phyloP scores from a whole-genome alignment of 768 basidiomycete genomes.

The Neoboletus subvelutipes region DNA sequence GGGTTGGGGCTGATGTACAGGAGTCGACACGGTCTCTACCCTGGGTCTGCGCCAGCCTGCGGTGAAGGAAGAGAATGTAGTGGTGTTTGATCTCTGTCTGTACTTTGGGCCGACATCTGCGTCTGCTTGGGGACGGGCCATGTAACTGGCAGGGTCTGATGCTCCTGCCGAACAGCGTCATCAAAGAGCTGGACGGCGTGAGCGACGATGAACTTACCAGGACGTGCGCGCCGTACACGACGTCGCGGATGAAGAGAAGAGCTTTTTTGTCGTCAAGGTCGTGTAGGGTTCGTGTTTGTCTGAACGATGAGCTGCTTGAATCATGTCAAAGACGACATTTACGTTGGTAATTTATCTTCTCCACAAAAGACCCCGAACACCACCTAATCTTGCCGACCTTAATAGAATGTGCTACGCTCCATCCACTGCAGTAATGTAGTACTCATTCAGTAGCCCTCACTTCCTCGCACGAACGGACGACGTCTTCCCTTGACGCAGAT shows the following conservation, averaged over 20 bases:
- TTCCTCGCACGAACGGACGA: conserved; percentile 15
- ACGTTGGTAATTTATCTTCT: conserved; percentile 22
- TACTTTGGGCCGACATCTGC: conserved; percentile 30
- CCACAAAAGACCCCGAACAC: conserved; percentile 22
- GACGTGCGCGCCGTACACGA: conserved; percentile 4
- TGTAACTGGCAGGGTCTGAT: conserved; percentile 18
- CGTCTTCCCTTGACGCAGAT: conserved; percentile 26
- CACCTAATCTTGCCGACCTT: conserved; percentile 10
- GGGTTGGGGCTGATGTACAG: conserved; percentile 29
- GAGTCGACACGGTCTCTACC: conserved; percentile 29
- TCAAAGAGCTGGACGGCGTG: conserved; percentile 1
- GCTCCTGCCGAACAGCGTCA: conserved; percentile 10
- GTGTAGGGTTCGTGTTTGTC: conserved; percentile 13
- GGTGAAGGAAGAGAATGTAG: conserved; percentile 39
- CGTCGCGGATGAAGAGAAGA: conserved; percentile 5
- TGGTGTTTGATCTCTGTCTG: conserved; percentile 45
- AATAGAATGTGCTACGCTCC: neutral
- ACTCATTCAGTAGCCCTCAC: conserved; percentile 7
- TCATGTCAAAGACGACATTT: conserved; percentile 12
- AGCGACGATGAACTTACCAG: conserved; percentile 15
- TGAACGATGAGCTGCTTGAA: neutral
- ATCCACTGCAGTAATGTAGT: neutral
- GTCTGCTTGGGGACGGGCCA: conserved; percentile 35
- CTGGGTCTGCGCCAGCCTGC: conserved; percentile 39
- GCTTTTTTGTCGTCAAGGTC: conserved; percentile 16